Evolutionary conservation across 305 asterid species (phyloP), one percentile per base, ranked within the genome.

Genomic region (Nicotiana rustica): DNA sequence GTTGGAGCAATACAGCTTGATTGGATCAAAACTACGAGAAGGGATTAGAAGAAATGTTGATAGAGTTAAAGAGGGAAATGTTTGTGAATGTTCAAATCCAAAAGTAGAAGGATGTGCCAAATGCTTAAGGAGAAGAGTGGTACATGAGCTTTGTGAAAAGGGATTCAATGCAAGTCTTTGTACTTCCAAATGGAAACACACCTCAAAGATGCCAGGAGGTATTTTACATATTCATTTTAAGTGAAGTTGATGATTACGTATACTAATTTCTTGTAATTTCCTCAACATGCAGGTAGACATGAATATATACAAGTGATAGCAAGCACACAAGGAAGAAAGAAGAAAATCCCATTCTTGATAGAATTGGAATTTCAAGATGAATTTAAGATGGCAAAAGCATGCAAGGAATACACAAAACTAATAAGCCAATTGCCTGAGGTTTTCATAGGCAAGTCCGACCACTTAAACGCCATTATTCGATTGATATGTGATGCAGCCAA

Each of bases 291-390:
- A 90, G 92, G 92, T 57, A 87, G 79, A 31, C 94, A 91, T 29
- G 92, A 91, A 65, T 91, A 88, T 90, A 88, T 91, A 62, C 90
- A 91, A 82, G 90, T 91, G 88, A 79, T 77, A 17, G 90, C 81
- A 18, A 83, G 84, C 82, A 84, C 89, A 7, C 87, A 86, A 76
- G 91, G 88, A 67, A 88, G 85, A 85, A 90, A 84, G 85, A 88
- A 88, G 80, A 88, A 84, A 61, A 66, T 91, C 19, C 81, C 67
- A 8, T 78, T 90, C 77, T 38, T 91, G 82, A 86, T 88, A 14
- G 93, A 90, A 82, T 68, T 90, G 56, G 89, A 89, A 60, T 89
- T 90, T 81, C 82, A 79, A 78, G 92, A 91, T 75, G 91, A 91
- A 68, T 91, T 91, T 49, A 88, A 80, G 86, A 88, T 91, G 92